Percentiles rank a stretch among this genome's conserved stretches.
phyloP scores from a whole-genome alignment of 352 stramenopile genomes.

The Phytophthora sansomeana region DNA sequence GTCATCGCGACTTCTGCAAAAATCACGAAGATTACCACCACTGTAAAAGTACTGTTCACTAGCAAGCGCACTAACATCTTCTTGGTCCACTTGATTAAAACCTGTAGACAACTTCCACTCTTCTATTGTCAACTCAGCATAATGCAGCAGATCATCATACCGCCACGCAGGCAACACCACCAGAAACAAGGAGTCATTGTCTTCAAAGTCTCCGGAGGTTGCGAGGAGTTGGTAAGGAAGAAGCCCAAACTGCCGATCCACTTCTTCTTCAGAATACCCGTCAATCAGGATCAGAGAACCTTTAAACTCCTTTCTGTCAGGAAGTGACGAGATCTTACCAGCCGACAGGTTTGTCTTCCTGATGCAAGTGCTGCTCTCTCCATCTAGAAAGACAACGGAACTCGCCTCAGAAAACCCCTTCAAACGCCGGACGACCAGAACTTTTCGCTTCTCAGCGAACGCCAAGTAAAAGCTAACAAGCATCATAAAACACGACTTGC shows the following conservation, averaged over 20 bases:
- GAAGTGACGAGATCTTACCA: conserved; percentile 24
- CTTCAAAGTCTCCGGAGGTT: conserved; percentile 21
- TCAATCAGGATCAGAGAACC: conserved; percentile 29
- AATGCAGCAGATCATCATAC: conserved; percentile 26
- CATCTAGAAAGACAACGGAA: conserved; percentile 31
- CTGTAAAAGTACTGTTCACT: conserved; percentile 38
- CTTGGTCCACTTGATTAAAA: conserved; percentile 5
- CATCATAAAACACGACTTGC: conserved; percentile 39
- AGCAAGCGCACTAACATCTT: conserved; percentile 14
- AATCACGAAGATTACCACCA: conserved; percentile 39
- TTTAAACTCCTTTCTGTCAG: conserved; percentile 30
- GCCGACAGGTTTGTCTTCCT: conserved; percentile 18
- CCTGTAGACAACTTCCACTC: conserved; percentile 30
- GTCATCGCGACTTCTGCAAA: conserved; percentile 19
- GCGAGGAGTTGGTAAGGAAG: conserved; percentile 30
- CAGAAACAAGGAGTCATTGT: background rate
- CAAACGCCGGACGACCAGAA: conserved; percentile 32
- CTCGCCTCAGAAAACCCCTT: conserved; percentile 15
- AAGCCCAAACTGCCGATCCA: conserved; percentile 17
- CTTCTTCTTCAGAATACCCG: conserved; percentile 30
- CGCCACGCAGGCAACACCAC: conserved; percentile 35
- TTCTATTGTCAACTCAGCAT: conserved; percentile 21
- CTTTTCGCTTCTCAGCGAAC: conserved; percentile 29
- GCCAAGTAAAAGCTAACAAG: conserved; percentile 34
- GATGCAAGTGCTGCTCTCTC: conserved; percentile 18